Base-by-base conservation (phyloP, 2,329 filamentous ascomycete species). In the Pestalotiopsis sp. region DNA sequence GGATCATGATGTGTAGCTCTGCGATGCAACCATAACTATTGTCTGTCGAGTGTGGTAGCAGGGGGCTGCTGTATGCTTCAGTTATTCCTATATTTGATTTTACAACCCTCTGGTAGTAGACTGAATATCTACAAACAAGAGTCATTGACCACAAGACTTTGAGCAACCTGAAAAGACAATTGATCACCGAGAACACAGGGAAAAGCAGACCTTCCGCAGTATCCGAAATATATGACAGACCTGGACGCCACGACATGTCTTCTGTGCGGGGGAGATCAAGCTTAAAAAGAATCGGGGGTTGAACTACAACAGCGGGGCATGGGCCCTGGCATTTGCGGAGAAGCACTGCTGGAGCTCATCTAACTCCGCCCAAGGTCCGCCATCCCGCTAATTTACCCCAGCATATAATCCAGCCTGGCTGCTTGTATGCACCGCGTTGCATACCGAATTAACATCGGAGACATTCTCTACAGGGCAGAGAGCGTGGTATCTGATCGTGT, bases 301-400 rank as follows among this genome's bases (percentile, higher is more conserved):
- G 3, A 23, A 52, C 20, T 31, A 40, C 40, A 45, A 65, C 31
- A 36, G 31, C 31, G 31, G 23, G 17, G 20, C n/a, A 1, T 17
- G 57, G 57, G 57, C 57, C 23, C 14, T n/a, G 27, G 14, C 31
- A 36, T 36, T 11, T 59, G 57, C 59, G 59, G 59, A 31, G 59
- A 36, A 40, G 13, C n/a, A 17, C 45, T 52, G 45, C 45, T 36
- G 13, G n/a, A 41, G 27, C 59, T 65, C n/a, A 45, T 65, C 36
- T 65, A 49, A 65, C 62, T 65, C 62, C 62, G 62, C 62, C 62
- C 62, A 52, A n/a, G 38, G 60, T 40, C 60, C 60, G 60, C 27
- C 60, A 20, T 14, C 5, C 27, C 59, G 12, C 27, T 20, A 62
- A 5, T 36, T 14, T 14, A 62, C 27, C 36, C 36, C 36, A 40